Percentiles rank a stretch among this genome's conserved stretches.
Conservation (phyloP, 1,284 basidiomycete genomes). For the Ustilago sp. region DNA sequence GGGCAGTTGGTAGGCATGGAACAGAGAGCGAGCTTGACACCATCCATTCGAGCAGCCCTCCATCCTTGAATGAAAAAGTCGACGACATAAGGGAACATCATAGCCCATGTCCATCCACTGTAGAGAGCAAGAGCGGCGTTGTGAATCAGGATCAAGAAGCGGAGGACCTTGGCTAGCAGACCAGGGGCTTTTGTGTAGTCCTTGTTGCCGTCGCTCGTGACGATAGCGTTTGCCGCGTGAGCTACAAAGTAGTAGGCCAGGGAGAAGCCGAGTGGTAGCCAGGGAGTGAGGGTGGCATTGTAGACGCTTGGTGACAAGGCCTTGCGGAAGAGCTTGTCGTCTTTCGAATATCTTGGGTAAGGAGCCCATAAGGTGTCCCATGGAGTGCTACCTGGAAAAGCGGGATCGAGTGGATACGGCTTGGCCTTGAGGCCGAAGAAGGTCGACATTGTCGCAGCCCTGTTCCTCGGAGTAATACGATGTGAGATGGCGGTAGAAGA, state of each 20-base stretch:
- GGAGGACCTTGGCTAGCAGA: constrained; percentile 22
- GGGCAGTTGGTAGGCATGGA: constrained; percentile 64
- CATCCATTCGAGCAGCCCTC: constrained; percentile 48
- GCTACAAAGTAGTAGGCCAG: constrained; percentile 58
- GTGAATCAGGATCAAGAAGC: constrained; percentile 54
- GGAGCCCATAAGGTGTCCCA: constrained; percentile 31
- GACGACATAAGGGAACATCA: constrained; percentile 51
- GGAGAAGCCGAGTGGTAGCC: constrained; percentile 51
- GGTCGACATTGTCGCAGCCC: constrained; percentile 26
- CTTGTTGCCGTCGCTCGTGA: constrained; percentile 28
- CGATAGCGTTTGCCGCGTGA: constrained; percentile 48
- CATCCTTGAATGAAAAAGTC: constrained; percentile 58
- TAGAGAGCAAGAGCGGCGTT: constrained; percentile 59
- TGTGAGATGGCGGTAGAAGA: not conserved
- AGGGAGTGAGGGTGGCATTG: constrained; percentile 35
- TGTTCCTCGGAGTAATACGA: not conserved
- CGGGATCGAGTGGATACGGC: constrained; percentile 47
- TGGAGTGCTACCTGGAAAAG: constrained; percentile 5
- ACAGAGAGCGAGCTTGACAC: constrained; percentile 68
- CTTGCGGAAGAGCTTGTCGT: constrained; percentile 24
- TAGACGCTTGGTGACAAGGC: constrained; percentile 21
- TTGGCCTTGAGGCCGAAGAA: constrained; percentile 41
- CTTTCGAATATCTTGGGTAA: constrained; percentile 39
- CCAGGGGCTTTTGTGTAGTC: constrained; percentile 49
- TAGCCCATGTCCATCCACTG: constrained; percentile 54